Base-by-base conservation (phyloP, 805 yeast genomes). In the Wickerhamiella spandovensis region DNA sequence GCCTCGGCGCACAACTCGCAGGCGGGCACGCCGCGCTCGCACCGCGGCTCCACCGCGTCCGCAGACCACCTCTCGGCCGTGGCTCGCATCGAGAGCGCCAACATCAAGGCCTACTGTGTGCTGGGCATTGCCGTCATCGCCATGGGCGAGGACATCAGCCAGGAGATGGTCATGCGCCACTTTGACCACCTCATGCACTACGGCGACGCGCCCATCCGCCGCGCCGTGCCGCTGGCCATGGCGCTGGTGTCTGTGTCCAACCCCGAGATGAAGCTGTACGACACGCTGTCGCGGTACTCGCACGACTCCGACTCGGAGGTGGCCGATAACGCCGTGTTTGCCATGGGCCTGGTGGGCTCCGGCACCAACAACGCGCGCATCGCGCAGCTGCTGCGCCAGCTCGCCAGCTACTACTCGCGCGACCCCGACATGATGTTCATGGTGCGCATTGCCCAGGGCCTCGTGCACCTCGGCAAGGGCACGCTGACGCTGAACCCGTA, bases 301-400 rank as follows among this genome's bases (percentile, higher is more conserved):
- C 99, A 92, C 68, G 99, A 92, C 63, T 81, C 86, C 51, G 97
- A 92, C 66, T 70, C 85, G 58, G 95, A 86, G 62, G 96, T 92
- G 50, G 95, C 97, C 6, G 82, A 82, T 65, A 92, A 89, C 64
- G 88, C 98, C 20, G 88, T 92, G 56, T 90, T 86, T 61, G 81
- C 95, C 43, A 89, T 92, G 97, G 99, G 99, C 50, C 71, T 92
- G 55, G 95, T 90, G 59, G 98, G 98, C 64, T 92, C 97, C 20
- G 99, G 99, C 69, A 92, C 98, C 25, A 90, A 92, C 69, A 92
- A 92, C 65, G 98, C 99, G 7, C 83, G 99, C 71, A 74, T 92
- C 56, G 97, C 97, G 3, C 98, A 92, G 71, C 74, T 92, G 56
- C 75, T 92, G 62, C 79, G 98, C 67, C 97, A 92, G 68, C 75